Conservation (phyloP, 306 rosid species). For the Alnus glutinosa region DNA sequence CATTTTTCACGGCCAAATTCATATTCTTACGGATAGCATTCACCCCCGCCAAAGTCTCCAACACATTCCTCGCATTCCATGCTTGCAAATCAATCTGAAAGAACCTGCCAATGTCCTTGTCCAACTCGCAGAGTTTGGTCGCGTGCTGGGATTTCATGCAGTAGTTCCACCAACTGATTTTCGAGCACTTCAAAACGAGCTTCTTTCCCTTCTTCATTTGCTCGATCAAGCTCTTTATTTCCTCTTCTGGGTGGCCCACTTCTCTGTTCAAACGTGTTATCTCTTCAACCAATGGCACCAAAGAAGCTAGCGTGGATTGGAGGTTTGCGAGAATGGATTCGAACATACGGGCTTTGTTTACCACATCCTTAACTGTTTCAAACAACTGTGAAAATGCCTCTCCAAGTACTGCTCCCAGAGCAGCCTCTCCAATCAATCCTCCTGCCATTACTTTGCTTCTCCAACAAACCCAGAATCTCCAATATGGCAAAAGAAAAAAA, state of each 20-base stretch:
- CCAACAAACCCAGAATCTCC: conserved; percentile 38
- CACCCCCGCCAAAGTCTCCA: conserved; percentile 2
- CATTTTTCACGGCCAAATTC: background rate
- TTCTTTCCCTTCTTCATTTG: conserved; percentile 25
- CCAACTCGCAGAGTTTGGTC: conserved; percentile 35
- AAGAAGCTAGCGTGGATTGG: conserved; percentile 5
- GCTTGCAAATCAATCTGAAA: conserved; percentile 21
- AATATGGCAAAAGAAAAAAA: background rate
- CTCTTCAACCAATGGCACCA: conserved; percentile 26
- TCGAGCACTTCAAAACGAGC: conserved; percentile 37
- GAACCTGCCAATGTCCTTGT: conserved; percentile 16
- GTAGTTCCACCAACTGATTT: conserved; percentile 37
- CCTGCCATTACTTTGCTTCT: conserved; percentile 31
- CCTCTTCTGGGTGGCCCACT: conserved; percentile 32
- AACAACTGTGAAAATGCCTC: conserved; percentile 24
- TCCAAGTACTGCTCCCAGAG: conserved; percentile 34
- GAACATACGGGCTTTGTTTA: conserved; percentile 29
- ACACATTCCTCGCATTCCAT: conserved; percentile 23
- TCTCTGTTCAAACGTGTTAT: conserved; percentile 23
- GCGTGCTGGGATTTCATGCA: conserved; percentile 25
- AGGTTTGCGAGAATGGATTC: conserved; percentile 23
- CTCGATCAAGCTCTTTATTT: conserved; percentile 9
- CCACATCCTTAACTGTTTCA: conserved; percentile 7
- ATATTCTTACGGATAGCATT: background rate
- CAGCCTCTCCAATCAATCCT: conserved; percentile 15